Base-by-base conservation (phyloP, 345 rosid genomes). In the Boechera retrofracta region DNA sequence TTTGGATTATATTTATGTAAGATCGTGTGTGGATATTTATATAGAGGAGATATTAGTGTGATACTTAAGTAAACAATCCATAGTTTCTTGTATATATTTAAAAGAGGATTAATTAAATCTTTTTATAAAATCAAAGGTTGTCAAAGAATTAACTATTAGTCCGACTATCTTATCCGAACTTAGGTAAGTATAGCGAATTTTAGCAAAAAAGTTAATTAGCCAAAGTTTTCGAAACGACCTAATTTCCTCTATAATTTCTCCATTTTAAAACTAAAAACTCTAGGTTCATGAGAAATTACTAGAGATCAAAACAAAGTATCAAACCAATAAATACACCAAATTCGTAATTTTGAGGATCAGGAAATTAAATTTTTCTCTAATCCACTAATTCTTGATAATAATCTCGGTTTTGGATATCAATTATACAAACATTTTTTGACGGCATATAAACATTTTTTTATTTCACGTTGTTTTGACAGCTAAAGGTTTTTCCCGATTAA, bases 1-100 rank as follows among this genome's bases (percentile, higher is more conserved):
- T 54, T 45, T 38, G 45, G 52, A 41, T 73, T 69, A 32, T 41
- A 55, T 18, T 31, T 33, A 39, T 66, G 12, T 39, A 21, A 52
- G 35, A 21, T 45, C 6, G 39, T 66, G 38, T 44, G 28, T 55
- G 33, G 2, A 13, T 56, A 29, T n/a, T 11, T 69, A 71, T 72
- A 72, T 21, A 60, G 47, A 48, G 49, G 16, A 44, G 15, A 5
- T 44, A 5, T 44, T 44, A 44, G 49, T 44, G 49, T 44, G 49
- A 44, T 44, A 15, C 16, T 44, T 44, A 44, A 13, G 49, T 44
- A 44, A 44, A 5, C 6, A 44, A 44, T 4, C 16, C 49, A 13
- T 44, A 13, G 16, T 44, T 44, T 44, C 16, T 44, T 44, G 49
- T 13, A 44, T 44, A 21, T 21, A 21, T 21, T 1, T 35, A 35